These are phyloP conservation scores for Xylaria sp. DNA, from an alignment of 2,329 filamentous ascomycete genomes.

Conservation along the genomic window DNA sequence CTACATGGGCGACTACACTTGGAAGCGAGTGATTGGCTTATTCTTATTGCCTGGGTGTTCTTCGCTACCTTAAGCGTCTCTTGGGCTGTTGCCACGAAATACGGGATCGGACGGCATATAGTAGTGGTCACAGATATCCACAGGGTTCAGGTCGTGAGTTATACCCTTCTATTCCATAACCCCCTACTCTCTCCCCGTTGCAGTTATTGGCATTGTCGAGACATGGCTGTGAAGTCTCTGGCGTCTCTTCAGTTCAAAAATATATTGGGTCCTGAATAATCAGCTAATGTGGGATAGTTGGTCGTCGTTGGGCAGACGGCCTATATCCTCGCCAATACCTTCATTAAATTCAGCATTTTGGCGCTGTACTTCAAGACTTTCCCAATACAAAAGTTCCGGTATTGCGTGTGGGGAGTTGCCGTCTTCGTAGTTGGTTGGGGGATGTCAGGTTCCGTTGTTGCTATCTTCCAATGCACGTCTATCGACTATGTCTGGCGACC, in stretches of 20 bases:
- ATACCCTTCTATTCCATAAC: background rate
- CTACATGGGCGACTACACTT: slow-evolving; percentile 14
- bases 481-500: slow-evolving; percentile 28
- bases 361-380: slow-evolving; percentile 23
- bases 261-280: background rate
- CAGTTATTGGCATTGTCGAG: too few relatives aligned
- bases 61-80: slow-evolving; percentile 13
- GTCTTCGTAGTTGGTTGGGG: slow-evolving; percentile 28
- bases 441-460: slow-evolving; percentile 27
- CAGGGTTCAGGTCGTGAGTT: slow-evolving; percentile 31
- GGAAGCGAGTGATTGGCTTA: slow-evolving; percentile 30
- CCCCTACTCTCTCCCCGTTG: too few relatives aligned
- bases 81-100: slow-evolving; percentile 23
- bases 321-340: slow-evolving; percentile 26
- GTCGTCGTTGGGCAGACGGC: slow-evolving; percentile 27
- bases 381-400: slow-evolving; percentile 24
- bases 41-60: slow-evolving; percentile 26
- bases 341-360: slow-evolving; percentile 31
- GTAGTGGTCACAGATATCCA: slow-evolving; percentile 21
- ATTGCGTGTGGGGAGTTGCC: slow-evolving; percentile 25
- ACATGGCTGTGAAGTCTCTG: background rate
- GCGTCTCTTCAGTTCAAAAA: background rate
- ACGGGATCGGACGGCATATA: slow-evolving; percentile 29
- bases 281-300: slow-evolving; percentile 22
- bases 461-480: slow-evolving; percentile 32